phyloP scores from a whole-genome alignment of 371 early-diverging fungal species.

The Mortierella sp. region DNA sequence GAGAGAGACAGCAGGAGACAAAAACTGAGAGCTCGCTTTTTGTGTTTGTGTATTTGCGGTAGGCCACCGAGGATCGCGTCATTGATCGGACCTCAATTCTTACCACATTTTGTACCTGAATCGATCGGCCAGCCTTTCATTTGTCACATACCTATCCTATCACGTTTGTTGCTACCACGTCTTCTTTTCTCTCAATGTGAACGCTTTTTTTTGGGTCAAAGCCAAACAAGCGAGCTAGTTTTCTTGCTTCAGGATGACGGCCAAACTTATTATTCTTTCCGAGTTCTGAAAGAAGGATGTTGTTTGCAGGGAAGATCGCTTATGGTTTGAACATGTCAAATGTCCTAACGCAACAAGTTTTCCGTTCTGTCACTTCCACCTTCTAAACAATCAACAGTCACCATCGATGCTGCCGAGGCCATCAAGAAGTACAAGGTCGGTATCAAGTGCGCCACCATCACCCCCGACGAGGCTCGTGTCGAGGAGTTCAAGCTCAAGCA shows the following conservation, averaged over 20 bases:
- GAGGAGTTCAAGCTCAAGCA: slow-evolving; percentile 93
- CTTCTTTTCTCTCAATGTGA: not conserved
- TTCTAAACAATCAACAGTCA: slow-evolving; percentile 64
- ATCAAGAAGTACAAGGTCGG: slow-evolving; percentile 95
- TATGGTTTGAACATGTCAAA: not conserved
- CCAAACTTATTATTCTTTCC: not conserved
- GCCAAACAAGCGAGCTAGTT: not conserved
- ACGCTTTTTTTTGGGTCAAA: not conserved
- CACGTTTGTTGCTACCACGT: not conserved
- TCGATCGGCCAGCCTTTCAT: not conserved
- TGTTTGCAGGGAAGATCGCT: not conserved
- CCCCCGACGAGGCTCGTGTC: slow-evolving; percentile 94
- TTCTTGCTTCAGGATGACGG: not conserved
- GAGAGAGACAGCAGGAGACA: not conserved
- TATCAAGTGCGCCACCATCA: slow-evolving; percentile 98
- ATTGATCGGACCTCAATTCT: slow-evolving; percentile 7
- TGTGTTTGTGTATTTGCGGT: not conserved
- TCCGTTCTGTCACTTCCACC: not conserved
- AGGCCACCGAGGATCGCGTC: slow-evolving; percentile 21
- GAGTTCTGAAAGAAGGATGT: not conserved
- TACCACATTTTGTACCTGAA: not conserved
- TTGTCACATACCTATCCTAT: too few species aligned
- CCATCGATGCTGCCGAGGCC: slow-evolving; percentile 94
- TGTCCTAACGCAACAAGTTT: not conserved
- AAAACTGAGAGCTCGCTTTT: not conserved